Conservation (phyloP, 2,329 filamentous ascomycete species). For the Knufia fluminis region DNA sequence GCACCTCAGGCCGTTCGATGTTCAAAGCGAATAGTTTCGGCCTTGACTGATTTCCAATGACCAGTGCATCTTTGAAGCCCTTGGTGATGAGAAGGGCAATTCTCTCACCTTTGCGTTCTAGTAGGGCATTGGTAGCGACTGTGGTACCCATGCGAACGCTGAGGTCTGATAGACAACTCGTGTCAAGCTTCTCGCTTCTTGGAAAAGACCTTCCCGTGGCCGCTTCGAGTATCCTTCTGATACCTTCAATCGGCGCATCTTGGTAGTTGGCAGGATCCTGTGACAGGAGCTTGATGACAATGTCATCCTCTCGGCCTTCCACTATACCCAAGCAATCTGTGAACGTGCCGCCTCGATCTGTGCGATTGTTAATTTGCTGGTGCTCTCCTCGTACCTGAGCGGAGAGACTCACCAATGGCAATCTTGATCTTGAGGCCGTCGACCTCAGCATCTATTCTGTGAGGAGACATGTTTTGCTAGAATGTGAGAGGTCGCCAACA, state of each 20-base stretch:
- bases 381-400: no score
- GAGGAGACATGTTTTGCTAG: no score
- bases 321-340: conserved; percentile 71
- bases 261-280: conserved; percentile 85
- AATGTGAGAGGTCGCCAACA: no score
- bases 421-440: no score
- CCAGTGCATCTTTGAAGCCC: conserved; percentile 78
- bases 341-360: conserved; percentile 72
- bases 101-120: conserved; percentile 82
- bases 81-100: conserved; percentile 80
- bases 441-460: no score
- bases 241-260: conserved; percentile 85
- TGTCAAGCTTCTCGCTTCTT: conserved; percentile 77
- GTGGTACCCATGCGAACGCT: conserved; percentile 97
- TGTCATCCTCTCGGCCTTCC: conserved; percentile 60
- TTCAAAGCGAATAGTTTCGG: conserved; percentile 86
- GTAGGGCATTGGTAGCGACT: conserved; percentile 81
- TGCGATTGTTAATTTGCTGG: neutral
- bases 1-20: conserved; percentile 74
- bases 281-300: conserved; percentile 79
- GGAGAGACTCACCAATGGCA: no score
- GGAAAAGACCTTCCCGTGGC: conserved; percentile 69
- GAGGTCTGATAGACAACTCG: no score
- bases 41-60: conserved; percentile 82
- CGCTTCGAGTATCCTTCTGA: conserved; percentile 70